Evolutionary conservation across 75 land plant species (phyloP).

Genomic region (Cunninghamia lanceolata): DNA sequence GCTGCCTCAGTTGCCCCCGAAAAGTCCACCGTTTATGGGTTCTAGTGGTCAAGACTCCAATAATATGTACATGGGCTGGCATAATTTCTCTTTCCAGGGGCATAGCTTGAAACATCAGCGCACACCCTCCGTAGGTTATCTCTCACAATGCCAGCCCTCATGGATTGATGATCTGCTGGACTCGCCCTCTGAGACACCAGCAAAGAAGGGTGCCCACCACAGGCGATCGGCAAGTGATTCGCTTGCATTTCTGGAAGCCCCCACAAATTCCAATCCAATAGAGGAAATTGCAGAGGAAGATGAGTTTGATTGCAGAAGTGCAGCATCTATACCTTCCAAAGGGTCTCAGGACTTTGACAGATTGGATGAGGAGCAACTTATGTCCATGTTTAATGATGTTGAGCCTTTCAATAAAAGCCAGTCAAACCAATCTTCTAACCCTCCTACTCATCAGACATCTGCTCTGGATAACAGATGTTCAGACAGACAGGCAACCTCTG

Average conservation of each 20-base stretch:
- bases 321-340: slow-evolving; percentile 15
- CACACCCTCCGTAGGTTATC: slow-evolving; percentile 10
- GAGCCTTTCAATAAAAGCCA: slow-evolving; percentile 26
- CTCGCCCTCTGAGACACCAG: slow-evolving; percentile 31
- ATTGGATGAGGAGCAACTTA: slow-evolving; percentile 77
- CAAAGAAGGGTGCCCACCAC: slow-evolving; percentile 50
- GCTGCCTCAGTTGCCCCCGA: slow-evolving; percentile 7
- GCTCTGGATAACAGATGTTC: slow-evolving; percentile 24
- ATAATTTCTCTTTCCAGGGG: slow-evolving; percentile 7
- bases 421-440: slow-evolving; percentile 8
- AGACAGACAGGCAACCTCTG: slow-evolving; percentile 24
- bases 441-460: slow-evolving; percentile 6
- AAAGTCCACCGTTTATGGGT: slow-evolving; percentile 4
- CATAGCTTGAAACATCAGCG: slow-evolving; percentile 9
- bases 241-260: slow-evolving; percentile 65
- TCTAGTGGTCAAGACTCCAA: neutral
- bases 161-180: slow-evolving; percentile 69
- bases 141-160: slow-evolving; percentile 15
- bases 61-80: slow-evolving; percentile 11
- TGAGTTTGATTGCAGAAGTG: slow-evolving; percentile 15
- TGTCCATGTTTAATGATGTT: slow-evolving; percentile 82
- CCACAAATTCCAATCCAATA: slow-evolving; percentile 14
- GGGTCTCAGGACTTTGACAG: slow-evolving; percentile 40
- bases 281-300: slow-evolving; percentile 35
- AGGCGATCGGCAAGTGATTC: slow-evolving; percentile 91